These are phyloP conservation scores for Saccharomycopsis hybrid DNA, from an alignment of 1,139 yeast species.

Conservation along the genomic window DNA sequence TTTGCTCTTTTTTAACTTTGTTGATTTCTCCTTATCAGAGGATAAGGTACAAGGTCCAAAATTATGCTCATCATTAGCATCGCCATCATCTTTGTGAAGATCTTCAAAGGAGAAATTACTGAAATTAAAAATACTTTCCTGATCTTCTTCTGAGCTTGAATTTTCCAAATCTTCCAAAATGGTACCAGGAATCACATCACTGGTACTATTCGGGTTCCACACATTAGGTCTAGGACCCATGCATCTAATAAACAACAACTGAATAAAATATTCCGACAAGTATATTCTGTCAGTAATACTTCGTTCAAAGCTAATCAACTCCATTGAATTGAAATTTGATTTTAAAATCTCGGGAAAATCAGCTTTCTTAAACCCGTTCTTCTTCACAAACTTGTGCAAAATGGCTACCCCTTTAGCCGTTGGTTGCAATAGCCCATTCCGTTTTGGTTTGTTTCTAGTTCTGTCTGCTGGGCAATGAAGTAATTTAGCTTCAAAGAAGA, in stretches of 20 bases:
- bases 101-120: constrained; percentile 8
- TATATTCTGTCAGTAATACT: constrained; percentile 57
- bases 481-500: constrained; percentile 60
- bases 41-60: too few species aligned
- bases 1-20: neutral
- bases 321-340: constrained; percentile 64
- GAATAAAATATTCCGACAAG: constrained; percentile 57
- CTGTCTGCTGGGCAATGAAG: constrained; percentile 75
- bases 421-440: constrained; percentile 55
- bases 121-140: constrained; percentile 5
- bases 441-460: constrained; percentile 45
- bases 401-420: constrained; percentile 88
- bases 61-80: neutral
- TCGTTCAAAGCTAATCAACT: constrained; percentile 63
- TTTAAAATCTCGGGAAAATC: constrained; percentile 41
- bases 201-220: constrained; percentile 8
- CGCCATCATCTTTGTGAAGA: neutral
- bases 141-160: neutral
- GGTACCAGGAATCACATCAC: constrained; percentile 1
- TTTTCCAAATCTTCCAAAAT: neutral
- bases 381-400: constrained; percentile 52
- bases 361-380: constrained; percentile 43
- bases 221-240: constrained; percentile 41
- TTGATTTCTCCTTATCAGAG: too few species aligned
- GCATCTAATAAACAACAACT: constrained; percentile 54